Evolutionary conservation across 768 basidiomycete genomes (phyloP), one percentile per base, ranked within the genome.

Genomic region (Lactarius sanguifluus): DNA sequence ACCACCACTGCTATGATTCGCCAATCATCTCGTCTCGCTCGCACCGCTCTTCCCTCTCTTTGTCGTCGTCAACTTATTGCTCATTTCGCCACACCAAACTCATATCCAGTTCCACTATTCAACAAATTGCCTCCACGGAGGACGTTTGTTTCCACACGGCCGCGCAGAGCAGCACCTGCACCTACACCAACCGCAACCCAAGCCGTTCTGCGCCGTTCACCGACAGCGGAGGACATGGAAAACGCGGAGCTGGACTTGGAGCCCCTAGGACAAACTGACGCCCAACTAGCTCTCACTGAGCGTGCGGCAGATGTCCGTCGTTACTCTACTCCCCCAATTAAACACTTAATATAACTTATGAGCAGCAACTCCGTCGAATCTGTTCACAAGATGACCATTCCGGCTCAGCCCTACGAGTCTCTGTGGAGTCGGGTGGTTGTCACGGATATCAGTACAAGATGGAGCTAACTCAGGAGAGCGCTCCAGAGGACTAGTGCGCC

Each of bases 371-470:
- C 2, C 80, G 81, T 54, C 76, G 78, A 54, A 91, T 97, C 65
- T 83, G 91, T 12, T 72, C 80, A n/a, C 80, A 86, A 45, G 84
- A 91, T 72, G 79, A 85, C 12, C 82, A 90, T 69, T 76, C 85
- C 0, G 73, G 84, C 58, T 81, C 91, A 25, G 92, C 89, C 4
- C 80, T 98, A 28, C 81, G 95, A 69, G 83, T 98, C 69, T 81
- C 87, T 1, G 94, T 98, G 30, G 94, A 97, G 72, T 92, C 90
- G 13, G 96, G 96, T 13, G 96, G 96, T 23, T 98, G 96, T 73
- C 96, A 98, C 75, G 96, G 96, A 43, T 98, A 98, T 76, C 94
- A 97, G 73, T 97, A 98, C 77, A 96, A 92, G 71, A 85, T 98
- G 83, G 87, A 90, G 63, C 82, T 98, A 4, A 89, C 91, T 2